Evolutionary conservation across 495 filamentous ascomycete species (phyloP).

Genomic region (Aspergillus avenaceus): DNA sequence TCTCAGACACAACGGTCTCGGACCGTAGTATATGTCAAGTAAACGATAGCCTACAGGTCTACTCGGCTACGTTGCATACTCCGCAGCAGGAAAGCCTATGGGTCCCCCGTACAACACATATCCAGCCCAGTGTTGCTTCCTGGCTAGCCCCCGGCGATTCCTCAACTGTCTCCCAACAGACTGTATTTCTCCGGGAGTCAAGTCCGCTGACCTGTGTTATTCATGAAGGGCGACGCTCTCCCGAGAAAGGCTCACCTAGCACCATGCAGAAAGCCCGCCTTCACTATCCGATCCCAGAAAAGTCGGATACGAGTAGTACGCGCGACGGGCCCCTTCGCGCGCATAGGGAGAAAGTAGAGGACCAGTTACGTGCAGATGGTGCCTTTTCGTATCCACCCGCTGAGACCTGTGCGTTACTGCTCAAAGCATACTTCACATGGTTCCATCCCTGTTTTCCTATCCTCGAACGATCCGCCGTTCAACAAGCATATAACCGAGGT

Average conservation of each 20-base stretch:
- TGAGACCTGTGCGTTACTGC: conserved; percentile 24
- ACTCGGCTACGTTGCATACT: not conserved
- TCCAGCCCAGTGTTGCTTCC: not conserved
- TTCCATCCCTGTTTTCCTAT: conserved; percentile 45
- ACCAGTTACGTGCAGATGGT: conserved; percentile 29
- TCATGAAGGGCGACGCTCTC: conserved; percentile 27
- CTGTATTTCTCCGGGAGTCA: conserved; percentile 39
- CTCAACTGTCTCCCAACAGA: conserved; percentile 15
- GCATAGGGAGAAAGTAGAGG: conserved; percentile 12
- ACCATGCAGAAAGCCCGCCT: conserved; percentile 25
- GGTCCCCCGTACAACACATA: not conserved
- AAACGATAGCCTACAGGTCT: not conserved
- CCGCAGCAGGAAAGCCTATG: not conserved
- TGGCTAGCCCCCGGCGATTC: not conserved
- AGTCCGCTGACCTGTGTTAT: conserved; percentile 39
- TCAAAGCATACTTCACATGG: conserved; percentile 42
- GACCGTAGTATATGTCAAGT: not conserved
- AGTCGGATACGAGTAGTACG: conserved; percentile 10
- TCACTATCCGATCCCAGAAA: conserved; percentile 33
- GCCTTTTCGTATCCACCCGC: conserved; percentile 34
- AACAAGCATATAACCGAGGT: conserved; percentile 21
- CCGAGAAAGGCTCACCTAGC: conserved; percentile 23
- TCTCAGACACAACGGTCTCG: not conserved
- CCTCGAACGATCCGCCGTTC: conserved; percentile 26
- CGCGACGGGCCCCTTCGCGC: conserved; percentile 15